Evolutionary conservation across 2,329 filamentous ascomycete genomes (phyloP).

Genomic region (Colletotrichum neosansevieriae): DNA sequence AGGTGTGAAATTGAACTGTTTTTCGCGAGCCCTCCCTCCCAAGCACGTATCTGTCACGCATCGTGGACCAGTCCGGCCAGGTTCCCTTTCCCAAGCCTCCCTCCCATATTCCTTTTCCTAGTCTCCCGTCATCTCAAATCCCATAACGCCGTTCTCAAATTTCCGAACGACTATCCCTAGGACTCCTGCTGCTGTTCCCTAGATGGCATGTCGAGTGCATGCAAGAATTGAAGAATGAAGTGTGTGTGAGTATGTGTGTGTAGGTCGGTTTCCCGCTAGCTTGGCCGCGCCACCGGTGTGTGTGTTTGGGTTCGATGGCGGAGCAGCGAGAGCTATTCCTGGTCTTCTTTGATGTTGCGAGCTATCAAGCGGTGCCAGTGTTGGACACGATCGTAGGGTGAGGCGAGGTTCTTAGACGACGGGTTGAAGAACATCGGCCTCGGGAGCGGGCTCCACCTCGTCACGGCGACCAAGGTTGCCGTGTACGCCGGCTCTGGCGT

Average conservation of each 20-base stretch:
- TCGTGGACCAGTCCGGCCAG: conserved; percentile 4
- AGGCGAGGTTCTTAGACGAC: conserved; percentile 5
- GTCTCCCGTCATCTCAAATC: not conserved
- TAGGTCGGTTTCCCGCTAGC: not conserved
- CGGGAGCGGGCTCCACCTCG: not conserved
- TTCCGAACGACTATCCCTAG: not conserved
- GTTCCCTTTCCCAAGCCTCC: not conserved
- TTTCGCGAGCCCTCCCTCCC: not conserved
- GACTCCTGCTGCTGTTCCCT: conserved; percentile 30
- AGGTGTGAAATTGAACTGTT: conserved; percentile 6
- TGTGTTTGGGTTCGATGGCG: not conserved
- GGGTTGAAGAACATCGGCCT: conserved; percentile 21
- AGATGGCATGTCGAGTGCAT: conserved; percentile 24
- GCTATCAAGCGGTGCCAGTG: not conserved
- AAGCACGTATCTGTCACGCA: conserved; percentile 1
- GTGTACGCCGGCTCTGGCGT: conserved; percentile 35
- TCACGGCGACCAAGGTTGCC: conserved; percentile 21
- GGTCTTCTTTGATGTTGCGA: too few species aligned
- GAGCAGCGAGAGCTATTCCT: not conserved
- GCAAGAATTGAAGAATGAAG: conserved; percentile 25
- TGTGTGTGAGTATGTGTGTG: not conserved
- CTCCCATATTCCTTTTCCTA: conserved; percentile 3
- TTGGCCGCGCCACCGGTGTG: not conserved
- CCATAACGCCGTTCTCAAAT: conserved; percentile 17
- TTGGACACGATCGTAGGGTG: not conserved